Percentiles rank a stretch among this genome's conserved stretches.
Evolutionary conservation across 495 filamentous ascomycete genomes (phyloP).

Genomic region (Neurospora sublineolata): DNA sequence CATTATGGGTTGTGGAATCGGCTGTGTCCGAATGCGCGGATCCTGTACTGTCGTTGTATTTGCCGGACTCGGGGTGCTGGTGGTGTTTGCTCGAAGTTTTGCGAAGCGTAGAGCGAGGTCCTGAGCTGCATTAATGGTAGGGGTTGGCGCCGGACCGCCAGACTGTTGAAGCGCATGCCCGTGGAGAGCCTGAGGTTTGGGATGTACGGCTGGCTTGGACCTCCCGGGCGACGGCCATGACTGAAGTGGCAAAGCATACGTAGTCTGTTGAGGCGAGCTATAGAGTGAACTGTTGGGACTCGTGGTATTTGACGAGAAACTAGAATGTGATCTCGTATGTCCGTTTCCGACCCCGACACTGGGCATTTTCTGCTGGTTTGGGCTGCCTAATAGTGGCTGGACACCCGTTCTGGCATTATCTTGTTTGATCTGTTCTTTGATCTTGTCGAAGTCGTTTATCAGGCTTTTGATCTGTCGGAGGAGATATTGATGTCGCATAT

Average conservation of each 20-base stretch:
- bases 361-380: neutral
- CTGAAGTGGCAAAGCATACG: constrained; percentile 7
- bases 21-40: constrained; percentile 29
- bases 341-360: neutral
- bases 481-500: constrained; percentile 36
- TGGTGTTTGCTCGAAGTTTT: constrained; percentile 33
- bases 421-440: constrained; percentile 56
- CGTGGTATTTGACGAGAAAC: neutral
- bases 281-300: neutral
- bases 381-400: constrained; percentile 14
- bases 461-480: constrained; percentile 20
- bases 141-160: neutral
- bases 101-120: constrained; percentile 49
- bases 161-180: constrained; percentile 35
- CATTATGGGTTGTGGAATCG: constrained; percentile 10
- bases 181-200: constrained; percentile 53
- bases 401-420: constrained; percentile 50
- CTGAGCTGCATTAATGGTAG: constrained; percentile 14
- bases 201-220: constrained; percentile 43
- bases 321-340: neutral
- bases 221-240: constrained; percentile 9
- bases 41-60: constrained; percentile 13
- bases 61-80: constrained; percentile 1
- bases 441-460: constrained; percentile 39
- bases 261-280: neutral